Conservation (phyloP, 73 alveolate species). For the Blepharisma japonicum region DNA sequence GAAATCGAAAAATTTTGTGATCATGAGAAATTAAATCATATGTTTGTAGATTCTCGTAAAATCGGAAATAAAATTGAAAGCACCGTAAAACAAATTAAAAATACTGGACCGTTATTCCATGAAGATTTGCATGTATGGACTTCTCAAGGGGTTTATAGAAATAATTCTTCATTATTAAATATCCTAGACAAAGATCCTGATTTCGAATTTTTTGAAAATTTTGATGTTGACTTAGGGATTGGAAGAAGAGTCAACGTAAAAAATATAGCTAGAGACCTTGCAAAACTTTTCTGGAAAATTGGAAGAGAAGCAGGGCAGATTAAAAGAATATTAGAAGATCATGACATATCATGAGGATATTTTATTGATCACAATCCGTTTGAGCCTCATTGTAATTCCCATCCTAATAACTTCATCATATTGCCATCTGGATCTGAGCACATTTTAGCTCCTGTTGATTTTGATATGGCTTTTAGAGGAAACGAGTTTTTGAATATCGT, state of each 20-base stretch:
- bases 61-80: not conserved
- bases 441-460: slow-evolving; percentile 66
- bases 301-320: slow-evolving; percentile 67
- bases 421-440: slow-evolving; percentile 23
- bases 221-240: not conserved
- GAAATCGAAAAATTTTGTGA: not conserved
- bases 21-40: not conserved
- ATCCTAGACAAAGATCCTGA: not conserved
- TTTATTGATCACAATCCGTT: slow-evolving; percentile 72
- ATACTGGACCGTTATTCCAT: not conserved
- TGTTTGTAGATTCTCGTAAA: slow-evolving; percentile 26
- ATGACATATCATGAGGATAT: slow-evolving; percentile 68
- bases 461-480: slow-evolving; percentile 58
- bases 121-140: not conserved
- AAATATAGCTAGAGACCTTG: slow-evolving; percentile 2
- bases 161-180: slow-evolving; percentile 11
- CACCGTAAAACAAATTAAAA: not conserved
- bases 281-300: slow-evolving; percentile 34
- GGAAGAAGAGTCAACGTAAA: not conserved
- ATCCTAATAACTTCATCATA: slow-evolving; percentile 64
- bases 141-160: slow-evolving; percentile 29
- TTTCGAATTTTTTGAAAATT: slow-evolving; percentile 3
- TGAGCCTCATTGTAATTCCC: slow-evolving; percentile 73
- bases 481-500: slow-evolving; percentile 43
- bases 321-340: slow-evolving; percentile 59